A percentile compares a stretch with the other conserved stretches of the same genome.
phyloP scores from a whole-genome alignment of 495 filamentous ascomycete species.

The Oidiodendron maius region DNA sequence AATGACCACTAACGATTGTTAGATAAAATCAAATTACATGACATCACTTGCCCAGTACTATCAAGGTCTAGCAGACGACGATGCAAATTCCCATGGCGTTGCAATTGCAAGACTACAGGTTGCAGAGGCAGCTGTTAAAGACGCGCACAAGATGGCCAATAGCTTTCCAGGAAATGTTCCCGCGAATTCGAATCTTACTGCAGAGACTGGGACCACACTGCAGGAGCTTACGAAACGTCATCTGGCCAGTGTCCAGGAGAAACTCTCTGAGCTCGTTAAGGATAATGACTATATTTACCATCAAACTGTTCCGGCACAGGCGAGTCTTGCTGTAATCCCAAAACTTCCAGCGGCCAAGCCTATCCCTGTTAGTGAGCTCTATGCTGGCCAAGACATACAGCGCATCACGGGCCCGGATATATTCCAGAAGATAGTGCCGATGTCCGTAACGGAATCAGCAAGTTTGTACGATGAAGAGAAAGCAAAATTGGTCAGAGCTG shows the following conservation, averaged over 20 bases:
- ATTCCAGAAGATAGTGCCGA: constrained; percentile 93
- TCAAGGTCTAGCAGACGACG: constrained; percentile 86
- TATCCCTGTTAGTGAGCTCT: constrained; percentile 93
- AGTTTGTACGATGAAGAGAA: constrained; percentile 98
- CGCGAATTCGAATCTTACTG: constrained; percentile 72
- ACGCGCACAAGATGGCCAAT: constrained; percentile 71
- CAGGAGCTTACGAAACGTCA: constrained; percentile 79
- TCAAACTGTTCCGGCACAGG: constrained; percentile 81
- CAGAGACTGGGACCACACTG: constrained; percentile 70
- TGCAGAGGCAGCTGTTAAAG: constrained; percentile 68
- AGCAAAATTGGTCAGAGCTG: constrained; percentile 88
- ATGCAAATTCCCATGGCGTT: constrained; percentile 78
- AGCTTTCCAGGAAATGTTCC: constrained; percentile 76
- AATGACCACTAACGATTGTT: constrained; percentile 6
- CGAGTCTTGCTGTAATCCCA: constrained; percentile 69
- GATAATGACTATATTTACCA: constrained; percentile 99
- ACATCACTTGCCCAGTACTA: constrained; percentile 86
- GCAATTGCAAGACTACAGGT: constrained; percentile 79
- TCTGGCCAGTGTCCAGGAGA: constrained; percentile 71
- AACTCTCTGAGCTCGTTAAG: constrained; percentile 66
- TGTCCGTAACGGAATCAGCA: constrained; percentile 93
- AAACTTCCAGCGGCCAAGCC: constrained; percentile 97
- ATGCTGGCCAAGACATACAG: constrained; percentile 94
- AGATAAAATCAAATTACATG: constrained; percentile 78
- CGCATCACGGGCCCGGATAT: constrained; percentile 95